Conservation (phyloP, 2,329 filamentous ascomycete genomes). For the Diaporthe australafricana region DNA sequence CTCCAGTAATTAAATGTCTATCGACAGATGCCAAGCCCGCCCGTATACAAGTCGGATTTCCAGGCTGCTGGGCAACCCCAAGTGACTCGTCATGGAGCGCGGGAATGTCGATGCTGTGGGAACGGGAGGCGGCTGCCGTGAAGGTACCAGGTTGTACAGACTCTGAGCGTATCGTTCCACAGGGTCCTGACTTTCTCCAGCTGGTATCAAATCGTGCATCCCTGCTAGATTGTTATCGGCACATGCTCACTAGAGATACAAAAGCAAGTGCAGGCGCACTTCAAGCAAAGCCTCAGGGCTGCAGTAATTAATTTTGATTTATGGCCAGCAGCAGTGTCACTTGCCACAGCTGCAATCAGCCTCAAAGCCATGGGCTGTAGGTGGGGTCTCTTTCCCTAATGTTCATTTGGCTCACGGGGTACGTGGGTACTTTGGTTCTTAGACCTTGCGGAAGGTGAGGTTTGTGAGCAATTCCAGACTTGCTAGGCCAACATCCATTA, state of each 20-base stretch:
- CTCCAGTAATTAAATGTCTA: background rate
- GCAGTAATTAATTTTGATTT: too few species aligned
- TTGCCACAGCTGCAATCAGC: too few species aligned
- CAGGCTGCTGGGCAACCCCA: background rate
- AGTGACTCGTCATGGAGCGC: background rate
- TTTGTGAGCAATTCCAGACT: background rate
- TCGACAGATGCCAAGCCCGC: constrained; percentile 15
- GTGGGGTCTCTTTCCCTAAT: too few species aligned
- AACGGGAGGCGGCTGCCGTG: background rate
- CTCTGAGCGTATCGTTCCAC: too few species aligned
- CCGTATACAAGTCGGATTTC: background rate
- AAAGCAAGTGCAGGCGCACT: background rate
- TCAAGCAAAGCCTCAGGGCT: too few species aligned
- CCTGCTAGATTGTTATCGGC: background rate
- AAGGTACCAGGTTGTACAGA: background rate
- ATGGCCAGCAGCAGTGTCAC: background rate
- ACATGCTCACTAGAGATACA: background rate
- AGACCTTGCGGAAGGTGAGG: background rate
- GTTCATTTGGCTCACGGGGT: too few species aligned
- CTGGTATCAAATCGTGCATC: background rate
- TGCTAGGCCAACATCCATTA: background rate
- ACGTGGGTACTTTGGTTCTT: too few species aligned
- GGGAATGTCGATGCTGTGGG: background rate
- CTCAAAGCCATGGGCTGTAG: too few species aligned
- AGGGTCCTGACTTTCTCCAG: too few species aligned